Evolutionary conservation across 768 basidiomycete genomes (phyloP), one percentile per base, ranked within the genome.

Genomic region (Pisolithus sp.): DNA sequence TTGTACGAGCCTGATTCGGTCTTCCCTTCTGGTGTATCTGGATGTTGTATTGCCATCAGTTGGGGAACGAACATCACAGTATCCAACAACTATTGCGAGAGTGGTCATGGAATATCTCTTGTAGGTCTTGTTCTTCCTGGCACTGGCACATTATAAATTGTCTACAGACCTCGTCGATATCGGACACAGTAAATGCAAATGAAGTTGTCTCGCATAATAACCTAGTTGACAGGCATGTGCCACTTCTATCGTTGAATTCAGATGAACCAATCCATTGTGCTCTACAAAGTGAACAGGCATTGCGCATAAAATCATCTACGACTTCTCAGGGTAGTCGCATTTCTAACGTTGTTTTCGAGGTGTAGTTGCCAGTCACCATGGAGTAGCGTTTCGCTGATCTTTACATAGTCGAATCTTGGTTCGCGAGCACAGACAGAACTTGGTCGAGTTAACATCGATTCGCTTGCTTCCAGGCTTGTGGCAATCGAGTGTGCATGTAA

Each of bases 81-180:
- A 68, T 66, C 68, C 49, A 61, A 76, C 23, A 83, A 84, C 61
- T 62, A 62, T 23, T 86, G 85, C 65, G 64, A 68, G 3, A 72
- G 73, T 24, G 83, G 85, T 2, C 85, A 88, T 46, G 84, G 85
- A 26, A 78, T 84, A 54, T 83, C 81, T 4, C 72, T 86, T 24
- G 72, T 44, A 44, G 23, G 7, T 24, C 23, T n/a, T 17, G 24
- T 24, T 23, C 43, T 24, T 24, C 17, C n/a, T 26, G 9, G 23
- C 24, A 24, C n/a, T 17, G 17, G 12, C 21, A 7, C 43, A 26
- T 12, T 12, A n/a, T 21, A n/a, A 44, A 30, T 39, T 23, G 18
- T 18, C 38, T 24, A 9, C 48, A 82, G 80, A 84, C 81, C 20
- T 83, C 83, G 8, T 77, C 83, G 53, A 48, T 60, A 37, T 78